These are phyloP conservation scores for Diutina sp. DNA, from an alignment of 1,139 yeast genomes.

Conservation along the genomic window DNA sequence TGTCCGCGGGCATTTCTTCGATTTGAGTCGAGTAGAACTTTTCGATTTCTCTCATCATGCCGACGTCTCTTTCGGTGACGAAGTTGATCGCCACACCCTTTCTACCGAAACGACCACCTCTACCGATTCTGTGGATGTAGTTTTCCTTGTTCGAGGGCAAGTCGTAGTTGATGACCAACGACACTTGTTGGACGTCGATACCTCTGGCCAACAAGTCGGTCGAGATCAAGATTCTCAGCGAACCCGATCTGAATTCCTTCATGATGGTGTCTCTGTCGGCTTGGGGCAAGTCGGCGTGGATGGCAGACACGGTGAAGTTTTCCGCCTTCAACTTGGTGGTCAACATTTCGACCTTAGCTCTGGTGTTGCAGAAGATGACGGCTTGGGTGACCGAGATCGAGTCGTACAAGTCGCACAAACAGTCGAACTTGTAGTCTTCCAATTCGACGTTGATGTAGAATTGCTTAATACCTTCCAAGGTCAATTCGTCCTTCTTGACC, in stretches of 20 bases:
- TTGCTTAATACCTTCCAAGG: conserved; percentile 97
- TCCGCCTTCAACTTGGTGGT: conserved; percentile 76
- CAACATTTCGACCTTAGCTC: conserved; percentile 91
- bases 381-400: conserved; percentile 98
- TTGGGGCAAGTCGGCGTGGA: conserved; percentile 97
- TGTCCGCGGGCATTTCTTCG: conserved; percentile 94
- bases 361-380: conserved; percentile 98
- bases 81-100: conserved; percentile 99
- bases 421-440: conserved; percentile 90
- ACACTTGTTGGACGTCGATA: conserved; percentile 98
- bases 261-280: conserved; percentile 94
- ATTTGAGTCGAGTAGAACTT: conserved; percentile 97
- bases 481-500: conserved; percentile 96
- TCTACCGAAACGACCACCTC: conserved; percentile 99
- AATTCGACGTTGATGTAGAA: conserved; percentile 88
- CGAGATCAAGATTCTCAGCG: conserved; percentile 91
- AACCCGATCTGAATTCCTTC: conserved; percentile 98
- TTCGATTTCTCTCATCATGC: conserved; percentile 94
- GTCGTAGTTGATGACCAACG: conserved; percentile 95
- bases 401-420: conserved; percentile 93
- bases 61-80: conserved; percentile 83
- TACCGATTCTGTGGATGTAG: conserved; percentile 98
- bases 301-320: conserved; percentile 92
- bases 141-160: conserved; percentile 95
- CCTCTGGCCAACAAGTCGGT: conserved; percentile 99